phyloP scores from a whole-genome alignment of 768 basidiomycete species.

The Macrocybe gigantea region DNA sequence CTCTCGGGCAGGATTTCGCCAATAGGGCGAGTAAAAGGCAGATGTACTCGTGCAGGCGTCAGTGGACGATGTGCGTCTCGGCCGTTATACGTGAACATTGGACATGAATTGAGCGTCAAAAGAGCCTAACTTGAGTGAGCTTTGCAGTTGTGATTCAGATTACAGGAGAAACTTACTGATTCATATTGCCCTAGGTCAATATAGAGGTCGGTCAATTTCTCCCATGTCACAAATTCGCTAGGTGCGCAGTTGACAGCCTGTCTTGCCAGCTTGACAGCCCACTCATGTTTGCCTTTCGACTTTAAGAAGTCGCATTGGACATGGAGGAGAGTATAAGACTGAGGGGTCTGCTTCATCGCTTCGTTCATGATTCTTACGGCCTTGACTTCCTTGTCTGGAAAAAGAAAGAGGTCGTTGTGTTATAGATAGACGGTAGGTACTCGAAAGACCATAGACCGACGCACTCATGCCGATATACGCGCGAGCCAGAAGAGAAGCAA shows the following conservation, averaged over 20 bases:
- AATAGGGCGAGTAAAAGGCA: slow-evolving; percentile 83
- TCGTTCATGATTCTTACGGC: slow-evolving; percentile 89
- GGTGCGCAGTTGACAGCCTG: slow-evolving; percentile 98
- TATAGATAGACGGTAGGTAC: not conserved
- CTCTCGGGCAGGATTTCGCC: slow-evolving; percentile 87
- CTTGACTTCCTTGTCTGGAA: slow-evolving; percentile 93
- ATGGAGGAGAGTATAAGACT: slow-evolving; percentile 92
- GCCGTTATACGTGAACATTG: slow-evolving; percentile 99
- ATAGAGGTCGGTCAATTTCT: slow-evolving; percentile 92
- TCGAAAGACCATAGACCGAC: slow-evolving; percentile 21
- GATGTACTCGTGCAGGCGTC: slow-evolving; percentile 71
- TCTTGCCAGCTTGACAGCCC: slow-evolving; percentile 87
- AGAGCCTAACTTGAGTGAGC: slow-evolving; percentile 48
- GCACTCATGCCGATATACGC: slow-evolving; percentile 97
- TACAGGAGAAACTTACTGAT: slow-evolving; percentile 33
- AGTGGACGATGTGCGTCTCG: slow-evolving; percentile 88
- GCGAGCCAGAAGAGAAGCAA: slow-evolving; percentile 78
- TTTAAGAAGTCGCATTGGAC: slow-evolving; percentile 92
- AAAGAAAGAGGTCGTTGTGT: not conserved
- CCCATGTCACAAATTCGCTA: slow-evolving; percentile 98
- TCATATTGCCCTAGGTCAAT: slow-evolving; percentile 88
- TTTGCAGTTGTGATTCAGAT: not conserved
- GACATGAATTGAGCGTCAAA: slow-evolving; percentile 95
- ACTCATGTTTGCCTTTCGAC: slow-evolving; percentile 76
- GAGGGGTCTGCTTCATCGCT: slow-evolving; percentile 80